phyloP scores from a whole-genome alignment of 2,329 filamentous ascomycete species.

The Setomelanomma holmii region DNA sequence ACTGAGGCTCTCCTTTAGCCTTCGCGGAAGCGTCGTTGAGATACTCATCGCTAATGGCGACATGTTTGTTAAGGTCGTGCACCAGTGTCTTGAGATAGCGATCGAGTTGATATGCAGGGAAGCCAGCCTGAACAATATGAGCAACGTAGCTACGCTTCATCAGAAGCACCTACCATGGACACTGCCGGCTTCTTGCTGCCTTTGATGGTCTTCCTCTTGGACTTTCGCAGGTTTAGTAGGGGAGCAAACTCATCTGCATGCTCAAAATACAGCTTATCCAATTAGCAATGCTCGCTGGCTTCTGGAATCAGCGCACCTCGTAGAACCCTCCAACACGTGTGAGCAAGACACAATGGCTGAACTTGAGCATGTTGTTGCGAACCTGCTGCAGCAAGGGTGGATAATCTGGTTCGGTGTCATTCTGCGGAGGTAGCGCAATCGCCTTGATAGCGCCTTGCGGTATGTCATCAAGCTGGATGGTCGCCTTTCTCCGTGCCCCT shows the following conservation, averaged over 20 bases:
- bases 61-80: slow-evolving; percentile 86
- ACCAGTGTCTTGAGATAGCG: slow-evolving; percentile 92
- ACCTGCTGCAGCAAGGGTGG: slow-evolving; percentile 91
- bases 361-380: slow-evolving; percentile 86
- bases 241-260: slow-evolving; percentile 90
- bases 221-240: slow-evolving; percentile 85
- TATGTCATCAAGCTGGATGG: slow-evolving; percentile 51
- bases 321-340: slow-evolving; percentile 96
- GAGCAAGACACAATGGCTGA: slow-evolving; percentile 86
- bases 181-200: slow-evolving; percentile 68
- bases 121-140: slow-evolving; percentile 71
- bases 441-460: slow-evolving; percentile 63
- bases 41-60: slow-evolving; percentile 94
- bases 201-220: slow-evolving; percentile 71
- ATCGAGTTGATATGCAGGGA: slow-evolving; percentile 91
- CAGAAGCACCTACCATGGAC: slow-evolving; percentile 71
- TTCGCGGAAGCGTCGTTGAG: slow-evolving; percentile 74
- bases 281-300: no score
- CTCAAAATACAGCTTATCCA: slow-evolving; percentile 78
- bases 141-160: background rate
- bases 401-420: slow-evolving; percentile 66
- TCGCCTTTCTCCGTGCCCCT: slow-evolving; percentile 51
- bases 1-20: slow-evolving; percentile 79
- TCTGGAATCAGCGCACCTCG: slow-evolving; percentile 62
- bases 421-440: slow-evolving; percentile 49